Evolutionary conservation across 768 basidiomycete genomes (phyloP), one percentile per base, ranked within the genome.

Genomic region (Mycena filopes): DNA sequence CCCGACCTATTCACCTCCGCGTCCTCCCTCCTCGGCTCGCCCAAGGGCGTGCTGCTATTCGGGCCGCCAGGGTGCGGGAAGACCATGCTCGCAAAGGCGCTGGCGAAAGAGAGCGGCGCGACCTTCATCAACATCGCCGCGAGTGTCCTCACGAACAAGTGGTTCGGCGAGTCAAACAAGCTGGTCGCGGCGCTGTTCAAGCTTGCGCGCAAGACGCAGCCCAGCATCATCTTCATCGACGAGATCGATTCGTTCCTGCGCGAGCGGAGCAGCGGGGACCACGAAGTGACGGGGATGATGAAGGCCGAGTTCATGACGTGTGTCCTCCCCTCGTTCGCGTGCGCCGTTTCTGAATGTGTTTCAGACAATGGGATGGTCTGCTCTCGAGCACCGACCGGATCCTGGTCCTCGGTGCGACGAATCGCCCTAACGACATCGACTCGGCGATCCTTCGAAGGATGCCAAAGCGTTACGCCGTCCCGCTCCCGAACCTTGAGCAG

Each of bases 61-160:
- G 98, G 98, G 0, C 98, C 96, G 43, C 98, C 98, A 1, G 97
- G 98, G 8, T 99, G 98, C 69, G 98, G 98, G 26, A 99, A 99
- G 82, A 99, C 98, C 1, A 96, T 99, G 95, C 85, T 99, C n/a
- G 98, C 98, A 1, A 97, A 97, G 75, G 97, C 97, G 2, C 85
- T 99, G 10, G 98, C 98, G 15, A 98, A 97, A 75, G 96, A 99
- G 81, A 95, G 93, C 3, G 94, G 95, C 20, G 98, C 98, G 9
- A 97, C 96, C 0, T 99, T 99, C 75, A 97, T 98, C 80, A 94
- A 94, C 76, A 85, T 94, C 63, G 86, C 91, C 8, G 86, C 90
- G 38, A 90, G 89, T 3, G 88, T 87, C 11, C 81, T 94, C 66
- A 89, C 89, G 29, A 90, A 87, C 79, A 91, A 92, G 73, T 93